A percentile compares a stretch with the other conserved stretches of the same genome.
These are phyloP conservation scores for Lipomyces chichibuensis DNA, from an alignment of 805 yeast species.

Conservation along the genomic window DNA sequence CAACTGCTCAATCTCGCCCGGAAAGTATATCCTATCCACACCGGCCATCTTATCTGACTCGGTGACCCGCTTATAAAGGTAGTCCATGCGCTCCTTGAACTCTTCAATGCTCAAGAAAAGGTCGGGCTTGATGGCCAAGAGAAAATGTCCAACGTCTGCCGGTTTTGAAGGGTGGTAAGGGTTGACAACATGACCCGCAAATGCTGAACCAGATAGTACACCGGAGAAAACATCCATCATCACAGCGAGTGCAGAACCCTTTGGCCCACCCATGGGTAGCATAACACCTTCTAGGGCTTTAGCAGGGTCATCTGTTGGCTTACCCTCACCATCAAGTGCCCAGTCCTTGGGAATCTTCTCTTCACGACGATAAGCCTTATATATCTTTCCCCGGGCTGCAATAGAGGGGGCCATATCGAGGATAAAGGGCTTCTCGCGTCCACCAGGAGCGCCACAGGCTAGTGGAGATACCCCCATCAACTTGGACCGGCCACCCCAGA, in stretches of 20 bases:
- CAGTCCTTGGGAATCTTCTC: slow-evolving; percentile 12
- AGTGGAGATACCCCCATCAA: slow-evolving; percentile 16
- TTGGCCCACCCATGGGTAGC: slow-evolving; percentile 18
- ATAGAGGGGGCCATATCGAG: slow-evolving; percentile 16
- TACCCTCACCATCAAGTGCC: slow-evolving; percentile 15
- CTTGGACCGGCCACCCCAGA: slow-evolving; percentile 16
- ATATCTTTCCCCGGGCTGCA: slow-evolving; percentile 15
- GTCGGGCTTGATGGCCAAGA: slow-evolving; percentile 19
- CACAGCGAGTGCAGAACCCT: slow-evolving; percentile 13
- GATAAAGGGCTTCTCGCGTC: slow-evolving; percentile 2
- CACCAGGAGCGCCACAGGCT: slow-evolving; percentile 17
- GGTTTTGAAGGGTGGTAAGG: slow-evolving; percentile 18
- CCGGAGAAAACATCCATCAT: slow-evolving; percentile 20
- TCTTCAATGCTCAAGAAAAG: slow-evolving; percentile 11
- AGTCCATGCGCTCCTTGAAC: slow-evolving; percentile 11
- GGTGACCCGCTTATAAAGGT: slow-evolving; percentile 11
- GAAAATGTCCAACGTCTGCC: slow-evolving; percentile 18
- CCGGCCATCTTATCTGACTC: slow-evolving; percentile 13
- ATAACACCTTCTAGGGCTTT: slow-evolving; percentile 13
- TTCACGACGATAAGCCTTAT: slow-evolving; percentile 9
- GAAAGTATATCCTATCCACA: slow-evolving; percentile 14
- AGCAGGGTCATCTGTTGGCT: slow-evolving; percentile 17
- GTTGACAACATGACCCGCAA: slow-evolving; percentile 15
- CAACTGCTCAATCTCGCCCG: slow-evolving; percentile 15
- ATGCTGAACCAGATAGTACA: slow-evolving; percentile 16